Percentiles rank a stretch among this genome's conserved stretches.
Conservation (phyloP, 2,329 filamentous ascomycete genomes). For the Cordyceps cateniannulata region DNA sequence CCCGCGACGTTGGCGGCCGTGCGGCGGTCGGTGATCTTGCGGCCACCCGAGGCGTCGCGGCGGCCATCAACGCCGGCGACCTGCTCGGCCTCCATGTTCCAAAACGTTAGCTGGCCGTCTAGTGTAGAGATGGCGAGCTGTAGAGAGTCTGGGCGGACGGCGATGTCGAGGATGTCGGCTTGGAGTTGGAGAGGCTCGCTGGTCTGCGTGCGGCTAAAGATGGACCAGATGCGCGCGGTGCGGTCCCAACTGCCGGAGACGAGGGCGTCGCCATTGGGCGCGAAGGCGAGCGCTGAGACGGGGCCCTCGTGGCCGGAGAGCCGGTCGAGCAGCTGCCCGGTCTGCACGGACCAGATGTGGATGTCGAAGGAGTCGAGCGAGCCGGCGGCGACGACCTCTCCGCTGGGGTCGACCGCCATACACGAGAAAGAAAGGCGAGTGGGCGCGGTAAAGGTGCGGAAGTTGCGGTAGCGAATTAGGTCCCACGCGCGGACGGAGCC, state of each 20-base stretch:
- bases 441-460: slow-evolving; percentile 92
- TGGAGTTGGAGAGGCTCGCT: slow-evolving; percentile 90
- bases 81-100: slow-evolving; percentile 87
- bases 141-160: slow-evolving; percentile 81
- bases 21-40: slow-evolving; percentile 78
- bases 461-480: slow-evolving; percentile 90
- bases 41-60: slow-evolving; percentile 86
- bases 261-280: slow-evolving; percentile 75
- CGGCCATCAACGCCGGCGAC: slow-evolving; percentile 81
- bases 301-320: slow-evolving; percentile 91
- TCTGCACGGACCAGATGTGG: slow-evolving; percentile 98
- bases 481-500: slow-evolving; percentile 96
- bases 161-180: slow-evolving; percentile 80
- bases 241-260: slow-evolving; percentile 95
- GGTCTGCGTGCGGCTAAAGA: slow-evolving; percentile 89
- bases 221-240: slow-evolving; percentile 91
- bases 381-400: slow-evolving; percentile 91
- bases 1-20: slow-evolving; percentile 87
- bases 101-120: slow-evolving; percentile 92
- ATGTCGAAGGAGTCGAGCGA: slow-evolving; percentile 96
- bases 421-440: slow-evolving; percentile 88
- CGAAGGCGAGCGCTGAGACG: slow-evolving; percentile 80
- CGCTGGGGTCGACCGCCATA: slow-evolving; percentile 92
- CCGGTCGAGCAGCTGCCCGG: slow-evolving; percentile 86
- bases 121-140: slow-evolving; percentile 89